phyloP scores from a whole-genome alignment of 2,329 filamentous ascomycete species.

The Xylariaceae sp. region DNA sequence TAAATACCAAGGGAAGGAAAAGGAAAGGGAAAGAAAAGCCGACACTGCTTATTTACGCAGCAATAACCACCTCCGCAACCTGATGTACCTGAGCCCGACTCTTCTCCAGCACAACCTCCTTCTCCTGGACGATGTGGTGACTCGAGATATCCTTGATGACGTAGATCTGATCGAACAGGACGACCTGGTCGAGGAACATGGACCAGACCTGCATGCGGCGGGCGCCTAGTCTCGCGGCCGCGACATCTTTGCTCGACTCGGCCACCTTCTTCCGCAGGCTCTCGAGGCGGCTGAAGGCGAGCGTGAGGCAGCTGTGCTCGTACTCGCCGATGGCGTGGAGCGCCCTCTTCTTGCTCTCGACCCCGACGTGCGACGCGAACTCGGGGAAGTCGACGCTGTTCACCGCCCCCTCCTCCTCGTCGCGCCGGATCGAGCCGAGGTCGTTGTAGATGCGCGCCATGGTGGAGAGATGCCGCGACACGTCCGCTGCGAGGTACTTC shows the following conservation, averaged over 20 bases:
- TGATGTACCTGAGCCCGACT: no score
- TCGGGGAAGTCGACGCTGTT: slow-evolving; percentile 32
- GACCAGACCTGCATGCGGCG: slow-evolving; percentile 13
- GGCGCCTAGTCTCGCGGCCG: slow-evolving; percentile 8
- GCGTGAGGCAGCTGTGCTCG: slow-evolving; percentile 22
- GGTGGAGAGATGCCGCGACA: slow-evolving; percentile 21
- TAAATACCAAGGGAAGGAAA: no score
- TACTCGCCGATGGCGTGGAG: slow-evolving; percentile 25
- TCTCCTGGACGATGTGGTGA: slow-evolving; percentile 14
- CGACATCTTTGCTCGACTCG: slow-evolving; percentile 9
- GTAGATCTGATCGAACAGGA: slow-evolving; percentile 34
- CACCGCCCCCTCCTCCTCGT: slow-evolving; percentile 28
- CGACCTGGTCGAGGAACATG: slow-evolving; percentile 31
- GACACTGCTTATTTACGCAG: no score
- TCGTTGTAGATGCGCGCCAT: slow-evolving; percentile 33
- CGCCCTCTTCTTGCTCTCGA: slow-evolving; percentile 11
- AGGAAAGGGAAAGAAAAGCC: no score
- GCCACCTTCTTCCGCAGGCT: slow-evolving; percentile 4
- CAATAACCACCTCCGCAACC: no score
- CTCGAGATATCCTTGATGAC: slow-evolving; percentile 26
- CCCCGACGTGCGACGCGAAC: slow-evolving; percentile 13
- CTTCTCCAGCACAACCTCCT: no score
- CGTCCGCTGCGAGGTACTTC: slow-evolving; percentile 16
- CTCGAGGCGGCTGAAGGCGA: slow-evolving; percentile 14
- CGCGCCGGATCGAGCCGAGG: slow-evolving; percentile 28